Evolutionary conservation across 1,284 basidiomycete species (phyloP).

Genomic region (Mycosarcoma mackinlayi): DNA sequence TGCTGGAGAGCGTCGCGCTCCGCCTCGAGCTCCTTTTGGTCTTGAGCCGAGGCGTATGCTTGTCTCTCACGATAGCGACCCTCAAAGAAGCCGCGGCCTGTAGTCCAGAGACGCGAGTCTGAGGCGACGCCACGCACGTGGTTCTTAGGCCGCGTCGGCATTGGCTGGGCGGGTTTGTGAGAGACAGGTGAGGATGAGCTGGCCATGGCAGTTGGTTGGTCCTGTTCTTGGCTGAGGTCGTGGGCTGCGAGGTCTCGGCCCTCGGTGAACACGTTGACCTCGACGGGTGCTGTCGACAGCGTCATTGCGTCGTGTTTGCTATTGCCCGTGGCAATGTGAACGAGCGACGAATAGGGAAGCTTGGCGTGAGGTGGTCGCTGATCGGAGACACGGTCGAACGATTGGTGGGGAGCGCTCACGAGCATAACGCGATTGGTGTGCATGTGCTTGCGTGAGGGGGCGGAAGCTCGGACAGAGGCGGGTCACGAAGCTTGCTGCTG

Average conservation of each 20-base stretch:
- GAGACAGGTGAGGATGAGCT: constrained; percentile 14
- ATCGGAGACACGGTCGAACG: constrained; percentile 23
- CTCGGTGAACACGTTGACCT: constrained; percentile 24
- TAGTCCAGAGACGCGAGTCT: constrained; percentile 42
- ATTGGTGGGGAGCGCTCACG: constrained; percentile 25
- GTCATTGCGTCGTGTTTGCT: constrained; percentile 25
- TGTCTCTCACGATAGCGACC: constrained; percentile 40
- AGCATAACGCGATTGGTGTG: constrained; percentile 31
- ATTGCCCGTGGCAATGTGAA: constrained; percentile 2
- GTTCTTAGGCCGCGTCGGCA: constrained; percentile 45
- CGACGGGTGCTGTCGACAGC: constrained; percentile 27
- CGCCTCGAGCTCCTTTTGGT: constrained; percentile 35
- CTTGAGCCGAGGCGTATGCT: constrained; percentile 22
- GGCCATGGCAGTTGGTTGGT: constrained; percentile 9
- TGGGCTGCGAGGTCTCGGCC: constrained; percentile 7
- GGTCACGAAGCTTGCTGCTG: constrained; percentile 32
- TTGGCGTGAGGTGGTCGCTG: constrained; percentile 19
- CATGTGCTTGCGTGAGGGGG: neutral
- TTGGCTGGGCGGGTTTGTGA: constrained; percentile 14
- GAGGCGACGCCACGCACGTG: constrained; percentile 46
- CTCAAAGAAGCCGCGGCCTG: constrained; percentile 33
- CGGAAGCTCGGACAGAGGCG: constrained; percentile 18
- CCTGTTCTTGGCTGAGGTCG: constrained; percentile 2
- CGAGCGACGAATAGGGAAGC: constrained; percentile 6
- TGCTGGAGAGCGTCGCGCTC: constrained; percentile 40